These are phyloP conservation scores for Yamadazyma diddensiae DNA, from an alignment of 1,139 yeast genomes.

Conservation along the genomic window DNA sequence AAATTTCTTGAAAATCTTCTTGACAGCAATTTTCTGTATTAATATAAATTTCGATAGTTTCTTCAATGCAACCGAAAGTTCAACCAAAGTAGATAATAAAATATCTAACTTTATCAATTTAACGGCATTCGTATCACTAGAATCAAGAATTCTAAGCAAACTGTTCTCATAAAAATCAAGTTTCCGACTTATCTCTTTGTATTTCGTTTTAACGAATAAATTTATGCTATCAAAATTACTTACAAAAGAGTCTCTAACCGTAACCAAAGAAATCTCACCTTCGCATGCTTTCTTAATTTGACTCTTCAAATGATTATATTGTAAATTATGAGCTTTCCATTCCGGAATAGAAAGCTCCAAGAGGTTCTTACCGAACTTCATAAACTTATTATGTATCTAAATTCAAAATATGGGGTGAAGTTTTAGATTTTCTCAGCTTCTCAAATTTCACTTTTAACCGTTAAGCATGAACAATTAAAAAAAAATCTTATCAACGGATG, in stretches of 20 bases:
- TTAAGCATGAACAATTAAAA: too few relatives aligned
- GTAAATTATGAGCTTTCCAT: slow-evolving; percentile 82
- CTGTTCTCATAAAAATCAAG: slow-evolving; percentile 21
- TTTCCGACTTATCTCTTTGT: slow-evolving; percentile 53
- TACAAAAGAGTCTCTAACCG: slow-evolving; percentile 31
- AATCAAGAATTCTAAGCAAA: slow-evolving; percentile 13
- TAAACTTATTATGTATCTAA: slow-evolving; percentile 19
- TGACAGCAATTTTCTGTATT: slow-evolving; percentile 77
- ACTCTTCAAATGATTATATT: slow-evolving; percentile 72
- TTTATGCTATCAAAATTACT: slow-evolving; percentile 53
- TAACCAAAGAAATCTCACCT: slow-evolving; percentile 14
- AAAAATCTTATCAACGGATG: too few relatives aligned
- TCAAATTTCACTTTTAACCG: not conserved
- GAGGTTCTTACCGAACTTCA: slow-evolving; percentile 87
- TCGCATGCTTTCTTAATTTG: slow-evolving; percentile 35
- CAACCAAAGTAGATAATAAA: slow-evolving; percentile 36
- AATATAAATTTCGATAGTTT: slow-evolving; percentile 70
- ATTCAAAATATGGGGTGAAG: not conserved
- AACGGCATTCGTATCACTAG: slow-evolving; percentile 6
- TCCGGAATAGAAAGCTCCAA: slow-evolving; percentile 77
- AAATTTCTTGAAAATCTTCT: slow-evolving; percentile 79
- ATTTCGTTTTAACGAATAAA: slow-evolving; percentile 62
- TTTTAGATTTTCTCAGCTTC: not conserved
- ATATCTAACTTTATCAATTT: slow-evolving; percentile 21
- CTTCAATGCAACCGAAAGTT: slow-evolving; percentile 60